Evolutionary conservation across 306 rosid genomes (phyloP).

Genomic region (Luffa acutangula): DNA sequence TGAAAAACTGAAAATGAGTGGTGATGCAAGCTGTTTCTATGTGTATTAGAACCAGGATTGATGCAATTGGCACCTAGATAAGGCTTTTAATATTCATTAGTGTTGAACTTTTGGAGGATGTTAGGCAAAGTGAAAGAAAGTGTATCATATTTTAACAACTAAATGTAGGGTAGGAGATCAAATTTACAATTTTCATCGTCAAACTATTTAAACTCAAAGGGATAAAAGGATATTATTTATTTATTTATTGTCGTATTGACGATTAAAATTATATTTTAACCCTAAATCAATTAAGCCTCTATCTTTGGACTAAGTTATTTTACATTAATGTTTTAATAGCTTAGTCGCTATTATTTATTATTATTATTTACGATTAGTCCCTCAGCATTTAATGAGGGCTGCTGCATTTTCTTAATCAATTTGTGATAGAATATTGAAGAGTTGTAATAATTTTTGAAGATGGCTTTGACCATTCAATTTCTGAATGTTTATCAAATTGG

Average conservation of each 20-base stretch:
- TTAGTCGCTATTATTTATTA: neutral
- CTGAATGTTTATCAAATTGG: neutral
- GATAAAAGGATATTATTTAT: too few relatives aligned
- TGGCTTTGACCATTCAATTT: neutral
- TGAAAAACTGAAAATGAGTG: neutral
- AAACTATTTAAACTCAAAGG: too few relatives aligned
- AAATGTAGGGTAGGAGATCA: too few relatives aligned
- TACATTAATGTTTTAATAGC: neutral
- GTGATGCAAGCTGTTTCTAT: neutral
- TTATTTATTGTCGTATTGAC: too few relatives aligned
- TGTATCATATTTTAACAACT: neutral
- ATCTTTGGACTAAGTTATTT: neutral
- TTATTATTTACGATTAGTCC: too few relatives aligned
- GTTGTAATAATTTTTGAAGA: neutral
- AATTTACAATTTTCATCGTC: too few relatives aligned
- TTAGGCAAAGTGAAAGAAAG: too few relatives aligned
- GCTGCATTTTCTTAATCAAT: neutral
- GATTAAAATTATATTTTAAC: neutral
- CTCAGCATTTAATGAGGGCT: neutral
- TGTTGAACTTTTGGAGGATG: neutral
- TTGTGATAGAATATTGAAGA: neutral
- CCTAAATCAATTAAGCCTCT: neutral
- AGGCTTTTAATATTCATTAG: neutral
- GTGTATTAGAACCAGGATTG: neutral
- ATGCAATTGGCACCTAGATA: neutral